Conservation (phyloP, 2,329 filamentous ascomycete species). For the Trichoderma koningiopsis region DNA sequence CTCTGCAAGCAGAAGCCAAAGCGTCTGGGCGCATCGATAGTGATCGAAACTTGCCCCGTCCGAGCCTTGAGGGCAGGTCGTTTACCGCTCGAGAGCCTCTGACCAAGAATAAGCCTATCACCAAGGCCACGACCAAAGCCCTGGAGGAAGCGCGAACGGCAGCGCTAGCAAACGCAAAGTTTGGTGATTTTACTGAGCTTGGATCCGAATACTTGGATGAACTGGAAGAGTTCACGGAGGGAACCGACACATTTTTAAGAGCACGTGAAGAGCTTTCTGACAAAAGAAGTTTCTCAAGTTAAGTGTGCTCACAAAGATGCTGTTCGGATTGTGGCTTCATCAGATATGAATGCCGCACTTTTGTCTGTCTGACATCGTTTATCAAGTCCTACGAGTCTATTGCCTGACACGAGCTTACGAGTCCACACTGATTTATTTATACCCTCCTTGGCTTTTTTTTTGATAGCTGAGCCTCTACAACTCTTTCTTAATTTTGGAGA, state of each 20-base stretch:
- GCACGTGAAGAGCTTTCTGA: constrained; percentile 50
- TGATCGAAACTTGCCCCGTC: constrained; percentile 42
- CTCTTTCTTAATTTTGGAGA: neutral
- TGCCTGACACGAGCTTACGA: constrained; percentile 20
- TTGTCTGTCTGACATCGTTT: neutral
- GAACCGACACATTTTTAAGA: constrained; percentile 54
- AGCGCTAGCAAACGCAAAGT: constrained; percentile 1
- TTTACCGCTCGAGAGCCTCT: constrained; percentile 69
- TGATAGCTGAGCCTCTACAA: neutral
- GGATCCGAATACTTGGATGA: constrained; percentile 1
- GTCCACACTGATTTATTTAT: constrained; percentile 3
- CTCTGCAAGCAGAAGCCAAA: constrained; percentile 53
- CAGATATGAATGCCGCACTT: neutral
- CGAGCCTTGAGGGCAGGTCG: constrained; percentile 59
- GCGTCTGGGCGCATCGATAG: constrained; percentile 44
- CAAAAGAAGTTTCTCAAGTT: constrained; percentile 44
- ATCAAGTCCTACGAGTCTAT: neutral
- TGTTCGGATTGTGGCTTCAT: neutral
- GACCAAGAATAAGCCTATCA: constrained; percentile 32
- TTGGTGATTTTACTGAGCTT: constrained; percentile 3
- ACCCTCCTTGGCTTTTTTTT: neutral
- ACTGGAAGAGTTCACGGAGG: constrained; percentile 39
- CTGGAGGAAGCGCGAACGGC: constrained; percentile 5
- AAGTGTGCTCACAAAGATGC: constrained; percentile 25
- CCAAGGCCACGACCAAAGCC: constrained; percentile 37